Conservation (phyloP, 2,329 filamentous ascomycete species). For the Ascochyta rabiei region DNA sequence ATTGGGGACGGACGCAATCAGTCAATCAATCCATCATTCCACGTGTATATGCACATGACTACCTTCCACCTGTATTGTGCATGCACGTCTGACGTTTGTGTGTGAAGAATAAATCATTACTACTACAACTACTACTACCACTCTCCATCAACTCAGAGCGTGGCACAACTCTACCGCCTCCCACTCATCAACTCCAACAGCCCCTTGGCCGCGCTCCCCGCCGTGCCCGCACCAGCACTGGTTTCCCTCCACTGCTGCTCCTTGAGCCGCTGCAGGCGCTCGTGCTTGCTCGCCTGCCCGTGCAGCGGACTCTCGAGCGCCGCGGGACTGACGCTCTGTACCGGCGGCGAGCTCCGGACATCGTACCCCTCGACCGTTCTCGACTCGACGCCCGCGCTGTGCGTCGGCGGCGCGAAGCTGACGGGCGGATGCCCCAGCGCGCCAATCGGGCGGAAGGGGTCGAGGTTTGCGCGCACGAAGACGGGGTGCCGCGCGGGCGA, state of each 20-base stretch:
- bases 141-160: neutral
- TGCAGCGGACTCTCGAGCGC: constrained; percentile 1
- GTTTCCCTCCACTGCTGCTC: constrained; percentile 38
- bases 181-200: constrained; percentile 56
- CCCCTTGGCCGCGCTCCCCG: constrained; percentile 60
- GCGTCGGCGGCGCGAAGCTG: constrained; percentile 37
- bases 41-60: neutral
- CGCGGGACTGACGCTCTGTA: constrained; percentile 10
- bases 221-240: constrained; percentile 46
- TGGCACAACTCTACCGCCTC: constrained; percentile 18
- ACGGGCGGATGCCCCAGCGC: constrained; percentile 48
- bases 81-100: neutral
- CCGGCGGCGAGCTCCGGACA: constrained; percentile 40
- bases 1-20: constrained; percentile 6
- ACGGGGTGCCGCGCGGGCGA: constrained; percentile 32
- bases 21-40: neutral
- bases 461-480: constrained; percentile 40
- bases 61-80: neutral
- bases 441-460: constrained; percentile 38
- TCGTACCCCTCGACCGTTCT: constrained; percentile 42
- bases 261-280: constrained; percentile 33
- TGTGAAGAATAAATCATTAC: neutral
- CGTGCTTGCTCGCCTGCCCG: constrained; percentile 25
- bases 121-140: neutral
- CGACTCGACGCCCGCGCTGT: constrained; percentile 44